Base-by-base conservation (phyloP, 345 rosid species). In the Turritis glabra region DNA sequence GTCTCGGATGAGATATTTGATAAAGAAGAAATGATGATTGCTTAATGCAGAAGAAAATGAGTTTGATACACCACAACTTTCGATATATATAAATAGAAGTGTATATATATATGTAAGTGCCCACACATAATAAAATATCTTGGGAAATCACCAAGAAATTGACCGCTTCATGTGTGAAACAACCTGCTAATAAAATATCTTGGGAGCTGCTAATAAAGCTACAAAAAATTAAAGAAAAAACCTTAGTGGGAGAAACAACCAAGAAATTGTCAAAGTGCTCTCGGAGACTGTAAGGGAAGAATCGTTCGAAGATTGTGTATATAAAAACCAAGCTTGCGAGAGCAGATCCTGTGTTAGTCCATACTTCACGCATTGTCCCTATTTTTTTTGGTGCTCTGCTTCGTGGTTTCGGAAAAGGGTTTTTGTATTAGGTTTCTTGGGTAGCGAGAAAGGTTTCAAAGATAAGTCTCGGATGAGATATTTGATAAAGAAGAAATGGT, bases 221-320 rank as follows among this genome's bases (percentile, higher is more conserved):
- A n/a, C n/a, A n/a, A n/a, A n/a, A n/a, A n/a, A n/a, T n/a, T n/a
- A n/a, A n/a, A n/a, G n/a, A n/a, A n/a, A n/a, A n/a, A n/a, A n/a
- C n/a, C n/a, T n/a, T n/a, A n/a, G n/a, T n/a, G n/a, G n/a, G n/a
- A n/a, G n/a, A n/a, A n/a, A n/a, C n/a, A n/a, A n/a, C n/a, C n/a
- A n/a, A n/a, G n/a, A n/a, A n/a, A n/a, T n/a, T n/a, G n/a, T 76
- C 77, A 1, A 80, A 15, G 41, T 51, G 48, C 44, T 0, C 14
- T 30, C 54, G 60, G 60, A 83, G 43, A 7, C 51, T 47, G 27
- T 32, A 13, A 46, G 84, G 89, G 72, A 78, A 51, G 69, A 60
- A 76, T 2, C 51, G 27, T 27, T 44, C 51, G 32, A 72, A 73
- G 11, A 78, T 41, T 9, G 87, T 58, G 54, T 73, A 76, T 27